Conservation (phyloP, 2,329 filamentous ascomycete genomes). For the Ophiosphaerella korrae region DNA sequence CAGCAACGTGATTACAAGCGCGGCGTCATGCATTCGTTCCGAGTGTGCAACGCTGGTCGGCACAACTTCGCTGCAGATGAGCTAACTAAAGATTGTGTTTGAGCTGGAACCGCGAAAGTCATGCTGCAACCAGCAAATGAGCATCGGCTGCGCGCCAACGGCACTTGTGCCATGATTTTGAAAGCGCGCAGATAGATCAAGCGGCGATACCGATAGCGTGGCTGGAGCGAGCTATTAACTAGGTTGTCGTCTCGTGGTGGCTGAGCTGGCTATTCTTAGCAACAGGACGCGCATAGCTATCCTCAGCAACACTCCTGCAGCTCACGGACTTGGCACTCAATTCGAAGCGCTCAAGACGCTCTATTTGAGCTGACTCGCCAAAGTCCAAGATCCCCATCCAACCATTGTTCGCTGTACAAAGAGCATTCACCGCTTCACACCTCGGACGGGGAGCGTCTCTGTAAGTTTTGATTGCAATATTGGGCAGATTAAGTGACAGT, state of each 20-base stretch:
- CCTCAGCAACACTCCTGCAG: constrained; percentile 6
- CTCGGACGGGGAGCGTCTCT: too few species aligned
- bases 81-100: background rate
- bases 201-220: background rate
- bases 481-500: too few species aligned
- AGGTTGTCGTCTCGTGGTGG: constrained; percentile 11
- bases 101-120: background rate
- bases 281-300: constrained; percentile 6
- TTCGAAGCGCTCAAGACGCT: background rate
- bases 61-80: background rate
- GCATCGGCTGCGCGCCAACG: background rate
- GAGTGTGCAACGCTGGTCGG: background rate
- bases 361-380: constrained; percentile 4
- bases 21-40: background rate
- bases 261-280: constrained; percentile 29
- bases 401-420: background rate
- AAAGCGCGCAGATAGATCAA: constrained; percentile 3
- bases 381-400: too few species aligned
- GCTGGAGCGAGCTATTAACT: constrained; percentile 3
- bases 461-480: too few species aligned
- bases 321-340: constrained; percentile 1
- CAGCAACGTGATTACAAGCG: constrained; percentile 6
- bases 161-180: background rate
- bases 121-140: background rate
- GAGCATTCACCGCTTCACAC: too few species aligned